A percentile compares a stretch with the other conserved stretches of the same genome.
Conservation (phyloP, 768 basidiomycete species). For the Rhodotorula taiwanensis region DNA sequence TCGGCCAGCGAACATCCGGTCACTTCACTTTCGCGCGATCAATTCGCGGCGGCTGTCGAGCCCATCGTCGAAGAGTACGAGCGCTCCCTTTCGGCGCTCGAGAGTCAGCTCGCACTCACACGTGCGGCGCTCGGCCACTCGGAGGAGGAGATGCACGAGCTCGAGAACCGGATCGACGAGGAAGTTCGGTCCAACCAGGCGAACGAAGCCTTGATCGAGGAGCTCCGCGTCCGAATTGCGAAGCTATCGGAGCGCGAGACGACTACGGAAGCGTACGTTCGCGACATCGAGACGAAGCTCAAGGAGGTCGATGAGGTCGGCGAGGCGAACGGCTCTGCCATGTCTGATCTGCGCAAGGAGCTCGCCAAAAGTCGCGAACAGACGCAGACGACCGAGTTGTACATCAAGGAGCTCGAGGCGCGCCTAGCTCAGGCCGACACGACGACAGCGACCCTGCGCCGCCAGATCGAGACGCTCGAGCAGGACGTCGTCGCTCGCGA, state of each 20-base stretch:
- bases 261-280: constrained; percentile 90
- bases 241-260: constrained; percentile 83
- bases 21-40: constrained; percentile 47
- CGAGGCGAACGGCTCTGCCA: constrained; percentile 65
- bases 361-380: constrained; percentile 67
- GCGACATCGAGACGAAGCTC: constrained; percentile 67
- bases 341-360: constrained; percentile 78
- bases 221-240: constrained; percentile 67
- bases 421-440: constrained; percentile 54
- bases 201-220: constrained; percentile 79
- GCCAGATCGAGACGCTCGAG: constrained; percentile 69
- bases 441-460: constrained; percentile 50
- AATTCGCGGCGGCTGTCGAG: constrained; percentile 57
- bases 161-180: constrained; percentile 67
- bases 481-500: constrained; percentile 65
- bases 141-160: constrained; percentile 87
- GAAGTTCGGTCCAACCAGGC: constrained; percentile 64
- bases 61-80: constrained; percentile 99
- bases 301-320: constrained; percentile 75
- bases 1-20: constrained; percentile 42
- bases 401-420: constrained; percentile 78
- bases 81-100: constrained; percentile 89
- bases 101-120: constrained; percentile 81
- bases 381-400: constrained; percentile 64
- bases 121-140: constrained; percentile 78